A percentile compares a stretch with the other conserved stretches of the same genome.
Conservation (phyloP, 495 filamentous ascomycete genomes). For the Penicillium salamii region DNA sequence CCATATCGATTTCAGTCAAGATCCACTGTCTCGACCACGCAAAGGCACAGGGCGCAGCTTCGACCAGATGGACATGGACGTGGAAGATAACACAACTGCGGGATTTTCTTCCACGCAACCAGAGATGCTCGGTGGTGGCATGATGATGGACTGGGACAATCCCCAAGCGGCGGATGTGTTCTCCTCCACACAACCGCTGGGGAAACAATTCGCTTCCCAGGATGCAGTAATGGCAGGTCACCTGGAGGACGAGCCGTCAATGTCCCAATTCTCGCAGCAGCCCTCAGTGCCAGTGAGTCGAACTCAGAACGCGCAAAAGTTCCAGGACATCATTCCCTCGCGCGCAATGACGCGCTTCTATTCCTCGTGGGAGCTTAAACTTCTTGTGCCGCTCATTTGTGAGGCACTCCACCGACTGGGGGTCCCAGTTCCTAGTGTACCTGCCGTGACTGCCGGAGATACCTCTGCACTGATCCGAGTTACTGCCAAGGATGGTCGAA, state of each 20-base stretch:
- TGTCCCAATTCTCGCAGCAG: slow-evolving; percentile 84
- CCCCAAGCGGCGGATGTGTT: slow-evolving; percentile 54
- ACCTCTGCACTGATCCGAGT: slow-evolving; percentile 64
- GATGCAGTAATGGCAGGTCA: slow-evolving; percentile 50
- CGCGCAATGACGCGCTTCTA: slow-evolving; percentile 89
- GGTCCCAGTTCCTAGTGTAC: slow-evolving; percentile 62
- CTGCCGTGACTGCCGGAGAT: slow-evolving; percentile 39
- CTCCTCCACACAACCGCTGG: slow-evolving; percentile 49
- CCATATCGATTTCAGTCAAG: slow-evolving; percentile 82
- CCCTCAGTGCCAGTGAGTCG: slow-evolving; percentile 76
- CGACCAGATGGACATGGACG: slow-evolving; percentile 54
- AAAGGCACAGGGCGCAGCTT: slow-evolving; percentile 39
- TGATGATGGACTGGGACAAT: slow-evolving; percentile 75
- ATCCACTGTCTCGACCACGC: slow-evolving; percentile 48
- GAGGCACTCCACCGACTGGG: slow-evolving; percentile 81
- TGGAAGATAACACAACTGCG: slow-evolving; percentile 38
- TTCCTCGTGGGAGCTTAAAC: slow-evolving; percentile 71
- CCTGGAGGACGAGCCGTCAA: slow-evolving; percentile 82
- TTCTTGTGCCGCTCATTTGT: slow-evolving; percentile 74
- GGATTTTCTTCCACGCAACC: slow-evolving; percentile 73
- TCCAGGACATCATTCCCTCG: slow-evolving; percentile 81
- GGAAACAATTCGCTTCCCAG: slow-evolving; percentile 29
- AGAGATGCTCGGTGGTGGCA: slow-evolving; percentile 65
- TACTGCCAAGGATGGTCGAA: slow-evolving; percentile 71
- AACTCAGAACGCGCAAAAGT: slow-evolving; percentile 83